A percentile compares a stretch with the other conserved stretches of the same genome.
phyloP scores from a whole-genome alignment of 2,329 filamentous ascomycete genomes.

The Penicillium sp. region DNA sequence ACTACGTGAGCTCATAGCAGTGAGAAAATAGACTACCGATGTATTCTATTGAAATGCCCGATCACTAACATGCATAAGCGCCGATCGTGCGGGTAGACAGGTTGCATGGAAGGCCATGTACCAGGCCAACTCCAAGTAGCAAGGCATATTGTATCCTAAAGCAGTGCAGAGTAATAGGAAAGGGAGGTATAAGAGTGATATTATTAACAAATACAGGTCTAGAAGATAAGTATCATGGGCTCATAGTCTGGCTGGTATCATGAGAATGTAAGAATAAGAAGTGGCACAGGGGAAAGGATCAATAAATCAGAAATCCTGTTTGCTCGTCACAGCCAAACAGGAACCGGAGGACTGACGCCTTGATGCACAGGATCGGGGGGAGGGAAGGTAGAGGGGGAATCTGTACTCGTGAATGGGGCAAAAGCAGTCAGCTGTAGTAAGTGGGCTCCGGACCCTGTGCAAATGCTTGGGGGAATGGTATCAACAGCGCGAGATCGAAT shows the following conservation, averaged over 20 bases:
- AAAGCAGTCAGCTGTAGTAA: constrained; percentile 6
- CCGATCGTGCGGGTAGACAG: background rate
- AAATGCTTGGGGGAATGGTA: constrained; percentile 12
- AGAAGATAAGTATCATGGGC: constrained; percentile 28
- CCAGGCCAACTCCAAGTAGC: background rate
- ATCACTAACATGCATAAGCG: no score
- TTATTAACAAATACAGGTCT: constrained; percentile 32
- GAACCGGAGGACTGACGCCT: constrained; percentile 28
- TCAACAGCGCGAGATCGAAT: constrained; percentile 11
- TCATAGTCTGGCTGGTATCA: constrained; percentile 38
- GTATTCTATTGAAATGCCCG: background rate
- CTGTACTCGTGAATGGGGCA: constrained; percentile 11
- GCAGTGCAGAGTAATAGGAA: background rate
- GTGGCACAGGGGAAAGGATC: constrained; percentile 10
- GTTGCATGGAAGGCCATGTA: background rate
- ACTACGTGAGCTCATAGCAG: background rate
- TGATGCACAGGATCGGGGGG: constrained; percentile 23
- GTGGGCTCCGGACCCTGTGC: constrained; percentile 3
- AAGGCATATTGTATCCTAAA: background rate
- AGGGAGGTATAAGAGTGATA: constrained; percentile 11
- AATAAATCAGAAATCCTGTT: constrained; percentile 5
- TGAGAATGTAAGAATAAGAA: constrained; percentile 14
- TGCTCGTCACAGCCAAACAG: constrained; percentile 9
- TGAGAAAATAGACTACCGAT: background rate
- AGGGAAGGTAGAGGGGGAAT: constrained; percentile 21